phyloP scores from a whole-genome alignment of 2,329 filamentous ascomycete genomes.

The Meredithiella fracta region DNA sequence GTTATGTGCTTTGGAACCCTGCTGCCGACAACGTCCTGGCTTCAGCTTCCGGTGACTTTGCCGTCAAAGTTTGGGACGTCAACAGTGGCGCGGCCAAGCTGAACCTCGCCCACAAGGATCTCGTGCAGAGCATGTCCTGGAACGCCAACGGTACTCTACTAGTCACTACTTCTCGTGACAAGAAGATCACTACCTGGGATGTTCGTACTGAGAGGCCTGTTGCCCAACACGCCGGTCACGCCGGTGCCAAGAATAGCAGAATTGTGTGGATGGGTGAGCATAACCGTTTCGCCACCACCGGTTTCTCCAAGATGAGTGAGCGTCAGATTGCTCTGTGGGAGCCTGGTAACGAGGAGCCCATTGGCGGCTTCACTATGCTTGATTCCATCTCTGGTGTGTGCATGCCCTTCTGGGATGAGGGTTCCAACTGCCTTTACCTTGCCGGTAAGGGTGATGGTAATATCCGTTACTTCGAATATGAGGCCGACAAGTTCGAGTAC shows the following conservation, averaged over 20 bases:
- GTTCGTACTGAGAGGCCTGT: slow-evolving; percentile 79
- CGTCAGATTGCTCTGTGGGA: slow-evolving; percentile 94
- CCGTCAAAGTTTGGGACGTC: slow-evolving; percentile 91
- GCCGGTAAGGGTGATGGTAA: slow-evolving; percentile 98
- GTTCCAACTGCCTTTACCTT: slow-evolving; percentile 85
- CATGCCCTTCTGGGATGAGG: slow-evolving; percentile 99
- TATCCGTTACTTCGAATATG: slow-evolving; percentile 96
- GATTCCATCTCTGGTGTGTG: slow-evolving; percentile 95
- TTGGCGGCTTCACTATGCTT: slow-evolving; percentile 76
- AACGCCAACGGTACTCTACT: slow-evolving; percentile 74
- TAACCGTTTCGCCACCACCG: slow-evolving; percentile 87
- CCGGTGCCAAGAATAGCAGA: slow-evolving; percentile 92
- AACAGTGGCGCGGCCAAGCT: slow-evolving; percentile 58
- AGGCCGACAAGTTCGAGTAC: slow-evolving; percentile 97
- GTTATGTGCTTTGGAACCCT: slow-evolving; percentile 95
- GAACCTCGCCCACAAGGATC: slow-evolving; percentile 71
- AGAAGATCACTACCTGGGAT: slow-evolving; percentile 97
- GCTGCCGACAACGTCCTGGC: slow-evolving; percentile 90
- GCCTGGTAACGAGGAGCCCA: slow-evolving; percentile 66
- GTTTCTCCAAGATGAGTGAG: slow-evolving; percentile 97
- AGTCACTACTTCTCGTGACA: slow-evolving; percentile 89
- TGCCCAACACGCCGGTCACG: slow-evolving; percentile 71
- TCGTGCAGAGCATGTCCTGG: slow-evolving; percentile 92
- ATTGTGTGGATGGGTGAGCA: slow-evolving; percentile 95
- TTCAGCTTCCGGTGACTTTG: slow-evolving; percentile 86